A percentile compares a stretch with the other conserved stretches of the same genome.
Conservation (phyloP, 2,329 filamentous ascomycete species). For the Colletotrichum tropicicola region DNA sequence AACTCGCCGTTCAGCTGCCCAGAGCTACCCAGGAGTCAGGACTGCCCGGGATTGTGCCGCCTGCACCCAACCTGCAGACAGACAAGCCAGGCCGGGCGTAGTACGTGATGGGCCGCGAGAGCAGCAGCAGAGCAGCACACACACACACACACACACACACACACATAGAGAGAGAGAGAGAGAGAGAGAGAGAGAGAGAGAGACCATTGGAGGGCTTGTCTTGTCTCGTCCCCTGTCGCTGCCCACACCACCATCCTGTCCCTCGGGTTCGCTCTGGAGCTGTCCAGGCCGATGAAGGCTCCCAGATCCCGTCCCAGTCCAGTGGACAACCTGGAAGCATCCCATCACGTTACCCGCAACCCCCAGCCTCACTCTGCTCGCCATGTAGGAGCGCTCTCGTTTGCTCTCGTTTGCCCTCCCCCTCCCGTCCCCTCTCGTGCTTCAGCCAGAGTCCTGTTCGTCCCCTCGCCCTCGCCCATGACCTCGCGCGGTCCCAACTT, state of each 20-base stretch:
- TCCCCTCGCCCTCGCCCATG: not conserved
- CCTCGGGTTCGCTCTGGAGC: constrained; percentile 3
- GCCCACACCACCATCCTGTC: constrained; percentile 3
- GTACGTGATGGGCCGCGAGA: not conserved
- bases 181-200: too few species aligned
- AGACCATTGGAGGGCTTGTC: too few species aligned
- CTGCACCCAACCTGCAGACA: not conserved
- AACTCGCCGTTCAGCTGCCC: not conserved
- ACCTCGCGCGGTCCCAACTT: not conserved
- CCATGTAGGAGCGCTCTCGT: not conserved
- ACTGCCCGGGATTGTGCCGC: not conserved
- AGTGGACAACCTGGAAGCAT: too few species aligned
- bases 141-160: not conserved
- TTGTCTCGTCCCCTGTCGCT: constrained; percentile 6
- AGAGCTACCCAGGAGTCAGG: not conserved
- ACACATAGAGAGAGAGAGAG: too few species aligned
- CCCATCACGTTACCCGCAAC: not conserved
- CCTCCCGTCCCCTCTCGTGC: not conserved
- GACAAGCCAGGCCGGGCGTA: not conserved
- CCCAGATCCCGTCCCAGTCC: not conserved
- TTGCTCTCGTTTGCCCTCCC: not conserved
- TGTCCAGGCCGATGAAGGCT: not conserved
- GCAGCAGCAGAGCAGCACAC: not conserved
- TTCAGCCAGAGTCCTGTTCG: not conserved
- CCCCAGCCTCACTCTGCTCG: constrained; percentile 4